Base-by-base conservation (phyloP, 2,329 filamentous ascomycete species). In the Domatiomyces globalis region DNA sequence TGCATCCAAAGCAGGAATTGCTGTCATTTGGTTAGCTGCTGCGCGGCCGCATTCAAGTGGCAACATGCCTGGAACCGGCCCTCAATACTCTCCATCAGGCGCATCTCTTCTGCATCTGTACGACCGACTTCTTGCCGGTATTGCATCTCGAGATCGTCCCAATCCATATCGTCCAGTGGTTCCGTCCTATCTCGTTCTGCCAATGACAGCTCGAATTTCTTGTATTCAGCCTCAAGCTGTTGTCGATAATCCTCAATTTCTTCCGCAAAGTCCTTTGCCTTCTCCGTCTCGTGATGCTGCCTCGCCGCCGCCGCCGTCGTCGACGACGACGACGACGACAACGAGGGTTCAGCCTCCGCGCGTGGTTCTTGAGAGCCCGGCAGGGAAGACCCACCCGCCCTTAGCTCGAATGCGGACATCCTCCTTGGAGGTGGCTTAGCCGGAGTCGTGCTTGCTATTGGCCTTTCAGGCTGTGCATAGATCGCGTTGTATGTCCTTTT, bases 1-100 rank as follows among this genome's bases (percentile, higher is more conserved):
- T 82, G 74, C 20, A 85, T 84, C 88, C 89, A 95, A 36, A 81
- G 70, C 52, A 76, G 76, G 65, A 94, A 94, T 64, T 84, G 85
- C 87, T 94, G 57, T 22, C 43, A 45, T 8, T 46, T 15, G 49
- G 49, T 54, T 22, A 50, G 50, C 60, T 12, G 54, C 56, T 56
- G 18, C 15, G 1, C 25, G 12, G 10, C 27, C 33, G 12, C 15
- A 15, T 17, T 17, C 17, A 46, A 44, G 44, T 8, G 15, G 7
- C 20, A 25, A 39, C 33, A 12, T 39, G 33, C 33, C 33, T 39
- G 33, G 12, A 39, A 39, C 5, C 33, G 10, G 33, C 8, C 33
- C 33, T 39, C 33, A 15, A 39, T 39, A 39, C 12, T 39, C 33
- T 39, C 33, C 33, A 39, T 39, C 33, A 39, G 33, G 4, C 33